Conservation (phyloP, 75 land plant species). For the Selaginella tamariscina region DNA sequence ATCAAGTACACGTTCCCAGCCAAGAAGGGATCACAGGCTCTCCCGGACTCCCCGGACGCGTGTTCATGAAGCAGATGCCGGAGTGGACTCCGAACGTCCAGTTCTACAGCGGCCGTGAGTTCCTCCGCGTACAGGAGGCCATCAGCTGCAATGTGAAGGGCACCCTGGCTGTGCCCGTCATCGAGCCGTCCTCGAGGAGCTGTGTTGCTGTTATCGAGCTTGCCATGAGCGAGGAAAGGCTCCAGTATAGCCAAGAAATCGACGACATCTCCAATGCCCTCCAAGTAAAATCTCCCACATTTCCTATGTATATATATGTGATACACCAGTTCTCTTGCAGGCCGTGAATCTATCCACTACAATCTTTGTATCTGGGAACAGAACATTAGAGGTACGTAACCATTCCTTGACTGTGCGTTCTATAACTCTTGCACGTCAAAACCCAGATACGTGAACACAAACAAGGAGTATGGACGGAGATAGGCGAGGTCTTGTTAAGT, state of each 20-base stretch:
- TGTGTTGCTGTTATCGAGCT: conserved; percentile 88
- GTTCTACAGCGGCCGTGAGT: conserved; percentile 56
- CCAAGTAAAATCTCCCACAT: conserved; percentile 27
- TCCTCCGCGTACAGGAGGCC: conserved; percentile 53
- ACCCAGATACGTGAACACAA: conserved; percentile 26
- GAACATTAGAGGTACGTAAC: neutral
- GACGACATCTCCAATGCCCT: conserved; percentile 75
- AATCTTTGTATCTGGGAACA: too few relatives aligned
- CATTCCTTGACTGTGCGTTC: neutral
- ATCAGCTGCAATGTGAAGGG: conserved; percentile 48
- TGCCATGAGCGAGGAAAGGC: conserved; percentile 43
- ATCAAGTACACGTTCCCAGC: neutral
- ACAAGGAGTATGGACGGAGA: conserved; percentile 13
- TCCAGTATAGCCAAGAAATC: conserved; percentile 49
- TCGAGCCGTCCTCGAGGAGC: conserved; percentile 33
- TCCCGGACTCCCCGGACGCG: neutral
- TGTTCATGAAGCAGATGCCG: neutral
- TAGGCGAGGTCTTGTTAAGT: conserved; percentile 5
- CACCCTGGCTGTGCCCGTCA: conserved; percentile 69
- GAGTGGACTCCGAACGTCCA: conserved; percentile 25
- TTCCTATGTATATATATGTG: neutral
- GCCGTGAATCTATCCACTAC: too few relatives aligned
- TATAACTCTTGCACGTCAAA: conserved; percentile 20
- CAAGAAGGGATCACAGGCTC: neutral
- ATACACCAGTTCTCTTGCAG: too few relatives aligned